A percentile compares a stretch with the other conserved stretches of the same genome.
Conservation (phyloP, 306 rosid genomes). For the Cyamopsis tetragonoloba region DNA sequence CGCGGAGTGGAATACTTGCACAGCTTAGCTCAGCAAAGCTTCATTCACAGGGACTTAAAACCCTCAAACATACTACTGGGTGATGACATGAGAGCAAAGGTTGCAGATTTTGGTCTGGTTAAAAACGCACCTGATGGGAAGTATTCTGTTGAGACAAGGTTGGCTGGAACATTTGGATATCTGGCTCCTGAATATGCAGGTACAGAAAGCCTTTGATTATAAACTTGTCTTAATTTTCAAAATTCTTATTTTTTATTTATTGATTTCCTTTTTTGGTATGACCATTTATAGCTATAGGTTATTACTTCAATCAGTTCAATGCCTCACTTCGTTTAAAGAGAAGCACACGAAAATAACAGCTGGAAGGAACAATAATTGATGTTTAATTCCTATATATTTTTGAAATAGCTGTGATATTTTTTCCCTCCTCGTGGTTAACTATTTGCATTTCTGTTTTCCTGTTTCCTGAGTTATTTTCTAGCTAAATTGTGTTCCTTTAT, state of each 20-base stretch:
- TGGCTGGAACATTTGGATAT: constrained; percentile 90
- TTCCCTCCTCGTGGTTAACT: neutral
- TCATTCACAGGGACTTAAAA: constrained; percentile 79
- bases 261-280: neutral
- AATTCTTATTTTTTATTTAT: neutral
- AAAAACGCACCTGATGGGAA: constrained; percentile 83
- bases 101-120: constrained; percentile 86
- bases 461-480: neutral
- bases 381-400: neutral
- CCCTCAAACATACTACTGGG: constrained; percentile 84
- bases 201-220: constrained; percentile 26
- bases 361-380: neutral
- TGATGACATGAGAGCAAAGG: constrained; percentile 88
- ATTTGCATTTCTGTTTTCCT: neutral
- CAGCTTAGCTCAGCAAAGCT: constrained; percentile 85
- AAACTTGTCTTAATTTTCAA: neutral
- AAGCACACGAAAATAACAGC: neutral
- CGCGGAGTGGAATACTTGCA: constrained; percentile 83
- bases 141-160: constrained; percentile 73
- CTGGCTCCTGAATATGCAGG: constrained; percentile 94
- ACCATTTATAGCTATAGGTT: neutral
- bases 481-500: neutral
- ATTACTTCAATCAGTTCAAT: neutral
- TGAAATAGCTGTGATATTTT: neutral
- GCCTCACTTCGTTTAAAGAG: neutral